Conservation (phyloP, 257 asterid species). For the Lavandula angustifolia region DNA sequence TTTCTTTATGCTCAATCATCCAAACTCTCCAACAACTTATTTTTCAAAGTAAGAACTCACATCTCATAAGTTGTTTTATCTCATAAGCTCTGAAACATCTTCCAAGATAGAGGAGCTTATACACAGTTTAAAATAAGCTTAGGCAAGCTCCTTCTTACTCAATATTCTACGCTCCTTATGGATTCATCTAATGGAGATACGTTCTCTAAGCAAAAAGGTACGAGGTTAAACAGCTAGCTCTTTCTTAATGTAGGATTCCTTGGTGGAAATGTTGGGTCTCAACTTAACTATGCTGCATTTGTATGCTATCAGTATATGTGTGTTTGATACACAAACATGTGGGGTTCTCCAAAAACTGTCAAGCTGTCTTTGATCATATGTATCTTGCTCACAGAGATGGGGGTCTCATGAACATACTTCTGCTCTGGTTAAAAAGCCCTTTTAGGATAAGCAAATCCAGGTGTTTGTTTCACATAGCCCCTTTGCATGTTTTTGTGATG, state of each 20-base stretch:
- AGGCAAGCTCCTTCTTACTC: not conserved
- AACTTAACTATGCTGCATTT: not conserved
- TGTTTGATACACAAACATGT: not conserved
- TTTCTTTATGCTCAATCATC: no score
- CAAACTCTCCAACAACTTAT: no score
- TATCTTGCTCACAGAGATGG: not conserved
- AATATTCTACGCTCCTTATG: not conserved
- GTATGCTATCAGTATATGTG: not conserved
- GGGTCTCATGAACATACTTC: not conserved
- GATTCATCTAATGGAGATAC: not conserved
- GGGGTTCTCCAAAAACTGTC: not conserved
- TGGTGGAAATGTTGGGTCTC: not conserved
- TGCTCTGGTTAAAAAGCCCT: slow-evolving; percentile 1
- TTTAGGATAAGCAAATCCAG: not conserved
- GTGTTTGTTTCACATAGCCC: slow-evolving; percentile 14
- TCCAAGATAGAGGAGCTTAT: no score
- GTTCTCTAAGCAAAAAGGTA: not conserved
- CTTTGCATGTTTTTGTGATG: slow-evolving; percentile 29
- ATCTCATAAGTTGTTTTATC: no score
- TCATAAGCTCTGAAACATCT: no score
- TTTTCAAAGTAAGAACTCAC: no score
- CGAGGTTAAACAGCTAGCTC: not conserved
- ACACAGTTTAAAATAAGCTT: not conserved
- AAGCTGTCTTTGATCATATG: slow-evolving; percentile 11
- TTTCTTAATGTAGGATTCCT: not conserved